phyloP scores from a whole-genome alignment of 495 filamentous ascomycete genomes.

The Xylaria sp. region DNA sequence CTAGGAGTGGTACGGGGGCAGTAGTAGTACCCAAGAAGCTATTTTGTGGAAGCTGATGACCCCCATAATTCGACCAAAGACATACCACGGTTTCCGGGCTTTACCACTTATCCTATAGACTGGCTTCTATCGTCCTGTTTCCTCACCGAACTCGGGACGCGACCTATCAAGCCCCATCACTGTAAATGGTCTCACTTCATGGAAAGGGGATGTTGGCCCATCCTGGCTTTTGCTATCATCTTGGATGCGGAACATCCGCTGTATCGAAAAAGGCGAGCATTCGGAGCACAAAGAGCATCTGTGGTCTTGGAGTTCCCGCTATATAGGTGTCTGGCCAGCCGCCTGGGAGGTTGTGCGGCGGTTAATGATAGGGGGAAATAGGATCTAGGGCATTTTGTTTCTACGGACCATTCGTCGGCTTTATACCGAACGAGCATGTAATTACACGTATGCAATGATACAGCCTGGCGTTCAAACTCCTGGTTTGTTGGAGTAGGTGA shows the following conservation, averaged over 20 bases:
- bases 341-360: not conserved
- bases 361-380: not conserved
- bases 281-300: not conserved
- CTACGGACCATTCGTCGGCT: not conserved
- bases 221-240: not conserved
- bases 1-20: not conserved
- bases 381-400: not conserved
- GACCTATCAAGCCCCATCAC: not conserved
- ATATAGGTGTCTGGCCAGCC: not conserved
- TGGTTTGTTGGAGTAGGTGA: not conserved
- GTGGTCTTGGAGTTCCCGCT: not conserved
- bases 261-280: not conserved
- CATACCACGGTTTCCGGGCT: not conserved
- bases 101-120: not conserved
- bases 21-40: slow-evolving; percentile 6
- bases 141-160: slow-evolving; percentile 8
- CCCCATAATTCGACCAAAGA: not conserved
- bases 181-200: not conserved
- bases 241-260: not conserved
- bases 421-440: not conserved
- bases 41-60: slow-evolving; percentile 11
- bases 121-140: not conserved
- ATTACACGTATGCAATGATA: not conserved
- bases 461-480: not conserved
- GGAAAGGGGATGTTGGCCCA: not conserved